Evolutionary conservation across 1,139 yeast species (phyloP).

Genomic region (Candida buenavistaensis): DNA sequence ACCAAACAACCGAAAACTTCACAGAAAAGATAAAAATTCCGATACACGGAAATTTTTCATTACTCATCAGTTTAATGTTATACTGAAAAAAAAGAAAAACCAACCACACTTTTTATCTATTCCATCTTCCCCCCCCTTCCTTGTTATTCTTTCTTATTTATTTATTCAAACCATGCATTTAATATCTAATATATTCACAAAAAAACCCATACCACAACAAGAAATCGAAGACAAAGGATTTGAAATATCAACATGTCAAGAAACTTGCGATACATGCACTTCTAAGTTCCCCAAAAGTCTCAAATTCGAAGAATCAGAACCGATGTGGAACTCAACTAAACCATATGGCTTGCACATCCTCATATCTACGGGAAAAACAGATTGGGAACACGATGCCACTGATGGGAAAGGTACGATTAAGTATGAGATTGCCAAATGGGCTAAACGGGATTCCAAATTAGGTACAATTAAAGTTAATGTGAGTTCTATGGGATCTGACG

Average conservation of each 20-base stretch:
- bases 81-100: too few species aligned
- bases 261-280: slow-evolving; percentile 52
- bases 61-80: too few species aligned
- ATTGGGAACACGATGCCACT: slow-evolving; percentile 81
- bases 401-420: slow-evolving; percentile 56
- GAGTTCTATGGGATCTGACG: slow-evolving; percentile 46
- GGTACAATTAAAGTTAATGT: slow-evolving; percentile 51
- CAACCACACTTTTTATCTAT: too few species aligned
- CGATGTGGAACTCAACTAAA: slow-evolving; percentile 71
- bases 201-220: slow-evolving; percentile 7
- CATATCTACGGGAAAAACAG: slow-evolving; percentile 79
- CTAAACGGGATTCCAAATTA: slow-evolving; percentile 20
- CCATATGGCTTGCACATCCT: slow-evolving; percentile 71
- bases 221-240: slow-evolving; percentile 39
- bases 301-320: slow-evolving; percentile 41
- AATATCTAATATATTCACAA: background rate
- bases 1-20: too few species aligned
- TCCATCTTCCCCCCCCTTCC: too few species aligned
- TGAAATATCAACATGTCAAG: slow-evolving; percentile 43
- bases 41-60: too few species aligned
- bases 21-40: too few species aligned
- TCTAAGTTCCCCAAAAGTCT: slow-evolving; percentile 58
- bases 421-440: slow-evolving; percentile 51
- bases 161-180: background rate
- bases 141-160: too few species aligned